Evolutionary conservation across 2,329 filamentous ascomycete species (phyloP).

Genomic region (Ceratocystis colombiana): DNA sequence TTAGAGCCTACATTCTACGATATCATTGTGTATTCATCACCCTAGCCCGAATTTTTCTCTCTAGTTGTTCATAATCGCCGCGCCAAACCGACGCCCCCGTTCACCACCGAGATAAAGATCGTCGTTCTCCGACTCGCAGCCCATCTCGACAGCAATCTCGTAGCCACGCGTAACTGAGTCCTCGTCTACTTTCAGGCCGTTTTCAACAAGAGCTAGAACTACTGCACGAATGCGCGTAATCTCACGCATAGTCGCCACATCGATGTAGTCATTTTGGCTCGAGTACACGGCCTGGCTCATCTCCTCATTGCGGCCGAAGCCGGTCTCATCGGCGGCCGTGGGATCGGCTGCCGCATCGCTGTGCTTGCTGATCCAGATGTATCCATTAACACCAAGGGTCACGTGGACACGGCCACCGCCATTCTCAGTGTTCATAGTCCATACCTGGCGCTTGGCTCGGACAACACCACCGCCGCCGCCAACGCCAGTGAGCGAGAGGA

Average conservation of each 20-base stretch:
- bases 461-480: constrained; percentile 84
- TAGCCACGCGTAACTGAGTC: constrained; percentile 78
- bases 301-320: constrained; percentile 83
- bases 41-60: not conserved
- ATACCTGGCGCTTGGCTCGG: constrained; percentile 72
- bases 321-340: constrained; percentile 46
- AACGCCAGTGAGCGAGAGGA: constrained; percentile 68
- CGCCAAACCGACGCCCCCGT: constrained; percentile 42
- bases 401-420: constrained; percentile 65
- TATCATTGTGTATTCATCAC: not conserved
- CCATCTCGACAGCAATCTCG: constrained; percentile 66
- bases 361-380: constrained; percentile 90
- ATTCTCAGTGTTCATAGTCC: constrained; percentile 57
- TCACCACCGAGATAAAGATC: constrained; percentile 53
- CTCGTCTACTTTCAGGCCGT: constrained; percentile 77
- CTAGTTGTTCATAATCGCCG: constrained; percentile 28
- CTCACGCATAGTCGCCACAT: constrained; percentile 67
- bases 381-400: constrained; percentile 88
- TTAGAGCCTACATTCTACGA: too few species aligned
- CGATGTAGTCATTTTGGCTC: constrained; percentile 84
- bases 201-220: constrained; percentile 71
- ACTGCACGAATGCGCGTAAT: constrained; percentile 76
- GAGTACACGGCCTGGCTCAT: constrained; percentile 78
- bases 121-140: constrained; percentile 49
- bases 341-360: constrained; percentile 48